phyloP scores from a whole-genome alignment of 73 alveolate species.

The Paraurostyla sp. region DNA sequence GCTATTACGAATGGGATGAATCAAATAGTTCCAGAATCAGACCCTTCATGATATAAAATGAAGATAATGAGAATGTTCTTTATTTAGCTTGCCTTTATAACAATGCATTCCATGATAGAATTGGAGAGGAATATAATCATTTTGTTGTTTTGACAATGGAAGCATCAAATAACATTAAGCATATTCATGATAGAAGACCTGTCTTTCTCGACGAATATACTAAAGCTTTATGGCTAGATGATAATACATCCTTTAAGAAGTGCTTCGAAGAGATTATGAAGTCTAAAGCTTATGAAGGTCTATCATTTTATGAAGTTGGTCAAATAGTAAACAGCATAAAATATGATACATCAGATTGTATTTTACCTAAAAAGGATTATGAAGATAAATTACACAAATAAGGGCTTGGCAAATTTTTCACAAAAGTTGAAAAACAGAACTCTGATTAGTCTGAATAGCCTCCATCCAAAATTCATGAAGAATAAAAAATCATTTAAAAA shows the following conservation, averaged over 20 bases:
- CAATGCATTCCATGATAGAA: constrained; percentile 4
- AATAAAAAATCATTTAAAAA: neutral
- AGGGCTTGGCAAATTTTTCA: constrained; percentile 74
- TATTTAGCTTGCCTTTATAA: constrained; percentile 64
- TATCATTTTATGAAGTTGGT: constrained; percentile 65
- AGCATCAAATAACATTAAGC: constrained; percentile 56
- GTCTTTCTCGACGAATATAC: constrained; percentile 66
- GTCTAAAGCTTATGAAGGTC: constrained; percentile 59
- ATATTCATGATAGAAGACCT: constrained; percentile 75
- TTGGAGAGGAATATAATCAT: constrained; percentile 59
- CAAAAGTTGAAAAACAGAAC: neutral
- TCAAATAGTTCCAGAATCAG: constrained; percentile 17
- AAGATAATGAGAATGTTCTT: constrained; percentile 53
- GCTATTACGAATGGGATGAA: constrained; percentile 77
- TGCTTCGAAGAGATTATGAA: constrained; percentile 56
- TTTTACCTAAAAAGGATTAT: constrained; percentile 52
- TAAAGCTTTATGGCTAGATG: constrained; percentile 69
- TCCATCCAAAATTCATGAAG: neutral
- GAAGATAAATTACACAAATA: constrained; percentile 56
- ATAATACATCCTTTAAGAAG: constrained; percentile 10
- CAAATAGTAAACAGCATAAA: constrained; percentile 67
- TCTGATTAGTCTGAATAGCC: too few species aligned
- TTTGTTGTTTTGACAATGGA: constrained; percentile 65
- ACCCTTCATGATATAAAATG: constrained; percentile 63
- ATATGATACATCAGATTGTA: constrained; percentile 65